Base-by-base conservation (phyloP, 352 stramenopile genomes). In the Phytophthora megakarya region DNA sequence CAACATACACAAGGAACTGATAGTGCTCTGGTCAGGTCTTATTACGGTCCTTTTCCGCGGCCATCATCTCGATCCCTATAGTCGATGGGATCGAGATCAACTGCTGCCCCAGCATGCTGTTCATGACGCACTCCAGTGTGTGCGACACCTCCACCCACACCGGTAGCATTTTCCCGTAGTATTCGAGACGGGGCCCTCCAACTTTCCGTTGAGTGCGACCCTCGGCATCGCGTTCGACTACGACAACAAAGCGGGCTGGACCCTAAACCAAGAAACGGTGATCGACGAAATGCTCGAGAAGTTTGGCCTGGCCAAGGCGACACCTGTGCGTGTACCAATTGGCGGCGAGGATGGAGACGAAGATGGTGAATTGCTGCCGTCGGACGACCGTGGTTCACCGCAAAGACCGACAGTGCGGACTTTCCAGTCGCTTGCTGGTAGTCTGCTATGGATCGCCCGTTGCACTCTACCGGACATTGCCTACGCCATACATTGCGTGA, bases 351-450 rank as follows among this genome's bases (percentile, higher is more conserved):
- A 32, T 9, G 26, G 26, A 32, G 26, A 32, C 26, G 49, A 12
- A 1, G 18, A n/a, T 18, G 44, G 26, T 35, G 13, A 19, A 15
- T n/a, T 48, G 4, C 42, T 33, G 10, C 19, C 23, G 6, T n/a
- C n/a, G n/a, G 2, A 12, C 23, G 19, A 18, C 13, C 19, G 42
- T 19, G 13, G n/a, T n/a, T n/a, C n/a, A n/a, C 16, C 13, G 62
- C 49, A 7, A 43, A n/a, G 11, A 0, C 71, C 57, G 15, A 76
- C 59, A 4, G 39, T 72, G 9, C 47, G 37, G 39, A 72, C 25
- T 18, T 75, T 78, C 28, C 72, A 77, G 65, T 78, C 68, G 6
- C 30, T 83, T 0, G 57, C 73, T 5, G 46, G 46, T 0, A 77
- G 46, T 3, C 50, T 79, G 13, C 35, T 75, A 0, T 82, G 73